Base-by-base conservation (phyloP, 2,329 filamentous ascomycete species). In the Thelonectria discophora region DNA sequence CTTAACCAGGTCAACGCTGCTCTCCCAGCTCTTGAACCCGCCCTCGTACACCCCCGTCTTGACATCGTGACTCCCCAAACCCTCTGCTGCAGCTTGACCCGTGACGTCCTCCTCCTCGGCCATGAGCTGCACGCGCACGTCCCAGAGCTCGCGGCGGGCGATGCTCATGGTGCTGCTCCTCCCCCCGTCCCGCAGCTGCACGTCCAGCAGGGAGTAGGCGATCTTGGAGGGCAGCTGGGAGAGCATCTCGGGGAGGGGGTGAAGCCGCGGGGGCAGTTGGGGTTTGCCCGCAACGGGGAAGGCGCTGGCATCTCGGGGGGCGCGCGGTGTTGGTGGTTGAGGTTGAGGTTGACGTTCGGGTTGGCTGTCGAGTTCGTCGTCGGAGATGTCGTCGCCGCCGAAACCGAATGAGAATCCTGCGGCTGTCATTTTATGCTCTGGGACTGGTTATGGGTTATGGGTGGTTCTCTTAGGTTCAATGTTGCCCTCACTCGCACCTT, bases 21-120 rank as follows among this genome's bases (percentile, higher is more conserved):
- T 94, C 79, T 95, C 92, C 92, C 92, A 95, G 71, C 90, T 94
- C 80, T 95, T 95, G 80, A 94, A 93, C 21, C 92, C 92, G 58
- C 92, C 92, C 78, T 95, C 92, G 77, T 95, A 95, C 62, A 94
- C 86, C 53, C 91, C 91, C 57, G 90, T 91, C 75, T 88, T 90
- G 66, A 95, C 88, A 76, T 95, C 92, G 65, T 91, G 88, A 64
- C 84, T 82, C 40, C 87, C 88, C 37, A 92, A 79, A 1, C 84
- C 83, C 65, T 80, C 76, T 13, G 73, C 68, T 15, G 65, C 72
- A n/a, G n/a, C n/a, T 46, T 77, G 72, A 43, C 76, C 76, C 27
- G 74, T 72, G 39, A 74, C 73, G 49, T 78, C 79, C 42, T 85
- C 86, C 40, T 87, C 87, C 74, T 89, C 87, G 21, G 90, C 90